These are phyloP conservation scores for Podospora didyma DNA, from an alignment of 495 filamentous ascomycete genomes.

Conservation along the genomic window DNA sequence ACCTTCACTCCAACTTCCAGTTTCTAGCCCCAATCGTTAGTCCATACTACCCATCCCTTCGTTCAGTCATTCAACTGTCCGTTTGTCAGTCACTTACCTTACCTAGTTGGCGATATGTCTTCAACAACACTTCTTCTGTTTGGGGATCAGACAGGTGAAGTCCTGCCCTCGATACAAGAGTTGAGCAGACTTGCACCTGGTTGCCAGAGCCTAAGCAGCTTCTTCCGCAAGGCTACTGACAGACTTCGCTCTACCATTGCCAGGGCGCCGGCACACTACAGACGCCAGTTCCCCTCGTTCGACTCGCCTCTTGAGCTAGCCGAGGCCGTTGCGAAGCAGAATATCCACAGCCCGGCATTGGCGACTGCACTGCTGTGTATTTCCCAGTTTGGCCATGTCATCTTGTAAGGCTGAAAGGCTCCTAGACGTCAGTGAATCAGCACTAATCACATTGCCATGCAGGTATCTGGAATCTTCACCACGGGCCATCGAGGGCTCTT, in stretches of 20 bases:
- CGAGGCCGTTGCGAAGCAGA: neutral
- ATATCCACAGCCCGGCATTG: neutral
- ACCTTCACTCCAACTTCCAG: too few relatives aligned
- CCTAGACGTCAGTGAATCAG: neutral
- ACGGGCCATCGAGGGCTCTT: constrained; percentile 5
- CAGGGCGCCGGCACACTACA: neutral
- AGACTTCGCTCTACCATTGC: constrained; percentile 1
- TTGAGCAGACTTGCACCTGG: constrained; percentile 3
- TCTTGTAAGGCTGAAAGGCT: constrained; percentile 9
- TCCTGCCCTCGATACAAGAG: constrained; percentile 9
- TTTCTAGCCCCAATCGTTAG: too few relatives aligned
- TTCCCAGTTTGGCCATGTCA: constrained; percentile 13
- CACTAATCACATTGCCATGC: neutral
- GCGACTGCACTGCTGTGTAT: constrained; percentile 8
- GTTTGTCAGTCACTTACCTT: too few relatives aligned
- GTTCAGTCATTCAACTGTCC: neutral
- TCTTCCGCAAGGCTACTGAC: constrained; percentile 6
- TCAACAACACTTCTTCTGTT: constrained; percentile 12
- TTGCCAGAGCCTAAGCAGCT: constrained; percentile 2
- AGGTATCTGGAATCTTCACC: constrained; percentile 14
- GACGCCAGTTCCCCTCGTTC: constrained; percentile 6
- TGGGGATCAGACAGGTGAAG: constrained; percentile 17
- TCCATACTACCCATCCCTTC: too few relatives aligned
- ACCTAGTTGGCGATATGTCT: constrained; percentile 2
- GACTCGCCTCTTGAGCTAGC: constrained; percentile 10